Evolutionary conservation across 2,329 filamentous ascomycete genomes (phyloP).

Genomic region (Penicillium digitatum): DNA sequence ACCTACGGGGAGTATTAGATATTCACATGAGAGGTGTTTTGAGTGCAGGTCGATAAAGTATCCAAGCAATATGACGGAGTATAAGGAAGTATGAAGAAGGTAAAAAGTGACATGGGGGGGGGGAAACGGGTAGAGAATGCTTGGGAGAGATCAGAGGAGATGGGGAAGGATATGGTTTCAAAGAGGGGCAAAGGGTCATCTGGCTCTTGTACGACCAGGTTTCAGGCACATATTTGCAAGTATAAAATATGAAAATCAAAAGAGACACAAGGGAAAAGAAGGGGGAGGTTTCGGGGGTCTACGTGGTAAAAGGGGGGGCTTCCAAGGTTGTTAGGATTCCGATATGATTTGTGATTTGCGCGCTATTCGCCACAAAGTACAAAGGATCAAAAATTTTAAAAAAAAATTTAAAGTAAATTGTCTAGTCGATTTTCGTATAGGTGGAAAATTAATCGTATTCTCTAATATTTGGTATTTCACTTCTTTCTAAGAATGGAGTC

Average conservation of each 20-base stretch:
- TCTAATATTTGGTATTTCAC: background rate
- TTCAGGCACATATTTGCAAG: background rate
- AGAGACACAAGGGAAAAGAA: background rate
- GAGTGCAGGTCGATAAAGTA: background rate
- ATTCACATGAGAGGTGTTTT: background rate
- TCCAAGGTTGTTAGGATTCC: slow-evolving; percentile 4
- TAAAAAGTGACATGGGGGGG: slow-evolving; percentile 8
- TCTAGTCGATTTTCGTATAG: slow-evolving; percentile 8
- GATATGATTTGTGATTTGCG: slow-evolving; percentile 19
- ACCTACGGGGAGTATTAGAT: background rate
- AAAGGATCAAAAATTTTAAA: slow-evolving; percentile 10
- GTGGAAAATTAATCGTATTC: slow-evolving; percentile 17
- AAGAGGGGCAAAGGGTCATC: slow-evolving; percentile 10
- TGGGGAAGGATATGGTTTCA: slow-evolving; percentile 6
- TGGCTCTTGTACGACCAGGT: background rate
- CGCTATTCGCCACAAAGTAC: slow-evolving; percentile 22
- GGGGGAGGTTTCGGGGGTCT: background rate
- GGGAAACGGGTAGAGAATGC: slow-evolving; percentile 3
- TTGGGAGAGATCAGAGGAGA: background rate
- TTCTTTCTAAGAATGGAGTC: no score
- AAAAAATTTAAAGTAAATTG: slow-evolving; percentile 9
- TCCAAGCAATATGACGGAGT: background rate
- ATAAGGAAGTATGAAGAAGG: slow-evolving; percentile 4
- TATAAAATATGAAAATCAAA: background rate
- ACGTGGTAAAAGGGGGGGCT: slow-evolving; percentile 12